These are phyloP conservation scores for Erodium maritimum DNA, from an alignment of 345 rosid genomes.

Conservation along the genomic window DNA sequence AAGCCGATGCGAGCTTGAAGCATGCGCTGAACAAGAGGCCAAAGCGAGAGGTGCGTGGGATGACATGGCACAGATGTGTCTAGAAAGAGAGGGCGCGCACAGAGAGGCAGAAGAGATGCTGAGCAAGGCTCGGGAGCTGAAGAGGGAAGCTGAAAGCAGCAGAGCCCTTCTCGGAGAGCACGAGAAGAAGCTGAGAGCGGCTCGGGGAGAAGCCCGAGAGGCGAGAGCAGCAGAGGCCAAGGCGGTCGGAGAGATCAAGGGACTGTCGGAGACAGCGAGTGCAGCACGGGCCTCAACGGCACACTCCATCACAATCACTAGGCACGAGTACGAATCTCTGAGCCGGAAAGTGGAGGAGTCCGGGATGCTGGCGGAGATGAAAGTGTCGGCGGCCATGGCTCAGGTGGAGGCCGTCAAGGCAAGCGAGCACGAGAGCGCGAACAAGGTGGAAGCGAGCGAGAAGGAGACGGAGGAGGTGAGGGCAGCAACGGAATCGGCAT, in stretches of 20 bases:
- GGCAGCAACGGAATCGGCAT: constrained; percentile 49
- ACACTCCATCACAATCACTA: constrained; percentile 54
- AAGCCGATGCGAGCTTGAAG: constrained; percentile 71
- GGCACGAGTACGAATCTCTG: constrained; percentile 64
- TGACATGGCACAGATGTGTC: constrained; percentile 14
- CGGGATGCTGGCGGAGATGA: constrained; percentile 69
- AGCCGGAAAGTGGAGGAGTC: constrained; percentile 73
- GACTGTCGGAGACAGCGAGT: constrained; percentile 22
- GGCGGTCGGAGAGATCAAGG: constrained; percentile 38
- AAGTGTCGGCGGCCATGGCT: constrained; percentile 90
- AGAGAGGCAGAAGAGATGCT: constrained; percentile 44
- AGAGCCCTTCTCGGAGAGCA: constrained; percentile 22
- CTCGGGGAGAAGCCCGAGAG: constrained; percentile 31
- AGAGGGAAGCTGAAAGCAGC: constrained; percentile 36
- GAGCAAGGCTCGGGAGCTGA: constrained; percentile 20
- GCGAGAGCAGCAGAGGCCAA: constrained; percentile 46
- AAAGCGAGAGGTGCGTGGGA: constrained; percentile 48
- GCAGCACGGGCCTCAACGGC: constrained; percentile 9
- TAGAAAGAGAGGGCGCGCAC: constrained; percentile 36
- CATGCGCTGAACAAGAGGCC: constrained; percentile 47
- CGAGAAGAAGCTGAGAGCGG: constrained; percentile 33
- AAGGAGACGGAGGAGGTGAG: constrained; percentile 71
- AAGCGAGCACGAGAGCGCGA: constrained; percentile 71
- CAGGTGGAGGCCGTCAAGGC: constrained; percentile 94
- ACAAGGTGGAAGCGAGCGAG: constrained; percentile 54